Base-by-base conservation (phyloP, 1,284 basidiomycete genomes). In the Ganoderma meredithae region DNA sequence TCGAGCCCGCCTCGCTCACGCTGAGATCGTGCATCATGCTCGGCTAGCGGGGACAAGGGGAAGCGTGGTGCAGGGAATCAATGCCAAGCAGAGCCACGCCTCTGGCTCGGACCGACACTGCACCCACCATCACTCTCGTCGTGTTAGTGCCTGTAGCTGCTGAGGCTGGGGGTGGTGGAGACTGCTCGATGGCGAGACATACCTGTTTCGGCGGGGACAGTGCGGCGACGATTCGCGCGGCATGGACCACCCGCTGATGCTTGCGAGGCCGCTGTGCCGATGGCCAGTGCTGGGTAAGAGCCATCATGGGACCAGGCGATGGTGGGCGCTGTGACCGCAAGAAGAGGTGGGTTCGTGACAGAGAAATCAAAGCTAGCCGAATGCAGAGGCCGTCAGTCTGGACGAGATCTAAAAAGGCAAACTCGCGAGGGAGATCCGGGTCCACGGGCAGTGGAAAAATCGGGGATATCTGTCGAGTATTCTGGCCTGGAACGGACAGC, bases 341-440 rank as follows among this genome's bases (percentile, higher is more conserved):
- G 65, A 58, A 64, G 63, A 44, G 31, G 65, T 36, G 39, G 52
- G 62, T 41, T 58, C 44, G 47, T 67, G 71, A 69, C 66, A 65
- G 69, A 73, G 66, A 65, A 69, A 71, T 75, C 71, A 69, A 72
- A 60, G 66, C 77, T 77, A 77, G 74, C 77, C 77, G 76, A 64
- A 77, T 71, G 73, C 66, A 75, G 77, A 72, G 74, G 72, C 76
- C 74, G 71, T 64, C 64, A 75, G 74, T 69, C 71, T 76, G 76
- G 76, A 74, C 76, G 67, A 70, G 36, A 73, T 75, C 76, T 65
- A 73, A 76, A 77, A 77, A 76, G 76, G 78, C 74, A 78, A 76
- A 77, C 74, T 75, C 53, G 71, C 68, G 49, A 68, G 71, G 73
- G 73, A 74, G 76, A 76, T 73, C 76, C 74, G 75, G 74, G 66